These are phyloP conservation scores for Saturnispora sekii DNA, from an alignment of 805 yeast genomes.

Conservation along the genomic window DNA sequence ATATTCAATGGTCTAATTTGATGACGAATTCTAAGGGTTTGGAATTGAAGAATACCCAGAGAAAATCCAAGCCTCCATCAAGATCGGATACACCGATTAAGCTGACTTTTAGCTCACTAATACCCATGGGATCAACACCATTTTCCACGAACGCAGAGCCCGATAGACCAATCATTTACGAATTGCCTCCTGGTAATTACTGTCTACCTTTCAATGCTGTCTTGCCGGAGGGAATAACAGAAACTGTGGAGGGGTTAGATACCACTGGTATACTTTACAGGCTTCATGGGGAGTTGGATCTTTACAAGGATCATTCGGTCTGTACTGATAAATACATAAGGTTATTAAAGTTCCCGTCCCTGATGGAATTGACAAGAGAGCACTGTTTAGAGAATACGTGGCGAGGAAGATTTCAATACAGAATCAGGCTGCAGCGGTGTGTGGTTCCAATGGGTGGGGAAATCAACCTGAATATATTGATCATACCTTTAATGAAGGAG, in stretches of 20 bases:
- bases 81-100: too few relatives aligned
- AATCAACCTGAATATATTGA: slow-evolving; percentile 32
- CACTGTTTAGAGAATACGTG: slow-evolving; percentile 41
- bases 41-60: background rate
- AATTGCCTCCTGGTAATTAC: slow-evolving; percentile 43
- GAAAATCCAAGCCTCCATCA: background rate
- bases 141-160: slow-evolving; percentile 23
- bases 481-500: slow-evolving; percentile 41
- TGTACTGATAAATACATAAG: slow-evolving; percentile 29
- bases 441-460: slow-evolving; percentile 39
- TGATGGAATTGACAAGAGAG: slow-evolving; percentile 30
- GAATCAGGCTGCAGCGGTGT: slow-evolving; percentile 33
- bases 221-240: slow-evolving; percentile 39
- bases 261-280: slow-evolving; percentile 35
- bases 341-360: slow-evolving; percentile 35
- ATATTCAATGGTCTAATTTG: too few relatives aligned
- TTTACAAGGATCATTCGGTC: background rate
- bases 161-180: slow-evolving; percentile 17
- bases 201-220: slow-evolving; percentile 36
- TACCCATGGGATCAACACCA: slow-evolving; percentile 23
- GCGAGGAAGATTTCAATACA: slow-evolving; percentile 45
- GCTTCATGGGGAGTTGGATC: slow-evolving; percentile 22
- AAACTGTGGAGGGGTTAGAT: slow-evolving; percentile 41
- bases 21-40: too few relatives aligned
- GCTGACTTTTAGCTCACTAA: slow-evolving; percentile 1